phyloP scores from a whole-genome alignment of 2,329 filamentous ascomycete genomes.

The Nigrograna mackinnonii region DNA sequence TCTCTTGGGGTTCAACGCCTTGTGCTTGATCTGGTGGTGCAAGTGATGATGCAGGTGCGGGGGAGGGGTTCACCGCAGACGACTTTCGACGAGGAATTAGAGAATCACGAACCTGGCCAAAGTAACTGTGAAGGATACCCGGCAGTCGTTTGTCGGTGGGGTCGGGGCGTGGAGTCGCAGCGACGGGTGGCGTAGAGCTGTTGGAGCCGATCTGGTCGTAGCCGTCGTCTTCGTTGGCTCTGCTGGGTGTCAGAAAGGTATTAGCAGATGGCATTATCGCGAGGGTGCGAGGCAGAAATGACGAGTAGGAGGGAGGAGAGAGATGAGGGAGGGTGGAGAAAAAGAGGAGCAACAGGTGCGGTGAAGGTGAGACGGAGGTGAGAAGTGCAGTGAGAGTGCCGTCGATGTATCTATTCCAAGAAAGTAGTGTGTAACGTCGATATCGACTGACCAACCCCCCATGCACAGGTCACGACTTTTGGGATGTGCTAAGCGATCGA shows the following conservation, averaged over 20 bases:
- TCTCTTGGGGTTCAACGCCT: conserved; percentile 6
- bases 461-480: conserved; percentile 14
- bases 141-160: conserved; percentile 92
- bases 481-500: conserved; percentile 13
- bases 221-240: conserved; percentile 66
- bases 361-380: conserved; percentile 2
- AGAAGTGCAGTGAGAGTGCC: neutral
- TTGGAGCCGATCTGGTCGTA: conserved; percentile 77
- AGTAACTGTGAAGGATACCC: conserved; percentile 93
- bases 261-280: conserved; percentile 34
- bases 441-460: conserved; percentile 12
- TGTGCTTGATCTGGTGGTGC: conserved; percentile 11
- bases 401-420: conserved; percentile 20
- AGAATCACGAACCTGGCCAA: conserved; percentile 94
- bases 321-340: neutral
- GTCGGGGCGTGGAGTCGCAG: conserved; percentile 92
- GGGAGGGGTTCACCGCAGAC: conserved; percentile 41
- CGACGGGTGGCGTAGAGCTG: conserved; percentile 85
- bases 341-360: neutral
- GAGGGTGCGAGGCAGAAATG: conserved; percentile 6
- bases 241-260: conserved; percentile 41
- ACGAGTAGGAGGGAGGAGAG: conserved; percentile 2
- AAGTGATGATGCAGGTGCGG: conserved; percentile 34
- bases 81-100: conserved; percentile 53
- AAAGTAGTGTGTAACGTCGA: conserved; percentile 34